Conservation (phyloP, 768 basidiomycete species). For the Xerocomellus intermedius region DNA sequence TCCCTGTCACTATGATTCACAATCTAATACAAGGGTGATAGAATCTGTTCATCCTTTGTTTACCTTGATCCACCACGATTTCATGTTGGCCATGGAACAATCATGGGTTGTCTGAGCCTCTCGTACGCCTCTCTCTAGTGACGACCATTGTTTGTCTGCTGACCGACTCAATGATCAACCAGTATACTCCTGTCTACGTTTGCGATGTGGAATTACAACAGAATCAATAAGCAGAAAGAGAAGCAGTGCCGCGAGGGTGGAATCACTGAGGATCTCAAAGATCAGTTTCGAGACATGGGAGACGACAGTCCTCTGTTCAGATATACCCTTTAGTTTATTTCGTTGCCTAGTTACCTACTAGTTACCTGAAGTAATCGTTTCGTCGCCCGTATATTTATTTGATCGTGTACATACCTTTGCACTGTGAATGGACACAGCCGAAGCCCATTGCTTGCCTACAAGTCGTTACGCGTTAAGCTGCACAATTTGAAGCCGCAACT, state of each 20-base stretch:
- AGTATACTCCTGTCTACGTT: slow-evolving; percentile 42
- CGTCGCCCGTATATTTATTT: too few species aligned
- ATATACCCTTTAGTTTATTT: slow-evolving; percentile 26
- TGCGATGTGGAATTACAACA: slow-evolving; percentile 48
- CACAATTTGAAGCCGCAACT: too few species aligned
- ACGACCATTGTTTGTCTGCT: slow-evolving; percentile 29
- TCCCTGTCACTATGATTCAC: slow-evolving; percentile 6
- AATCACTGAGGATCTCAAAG: slow-evolving; percentile 38
- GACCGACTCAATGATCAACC: slow-evolving; percentile 24
- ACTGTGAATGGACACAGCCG: too few species aligned
- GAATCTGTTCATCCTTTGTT: slow-evolving; percentile 42
- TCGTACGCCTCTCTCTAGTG: slow-evolving; percentile 32
- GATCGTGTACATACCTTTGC: too few species aligned
- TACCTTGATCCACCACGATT: slow-evolving; percentile 39
- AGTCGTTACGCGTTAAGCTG: too few species aligned
- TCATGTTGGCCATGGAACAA: slow-evolving; percentile 37
- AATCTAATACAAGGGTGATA: slow-evolving; percentile 14
- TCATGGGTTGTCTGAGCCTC: slow-evolving; percentile 34
- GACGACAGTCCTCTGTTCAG: slow-evolving; percentile 56
- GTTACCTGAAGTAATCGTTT: too few species aligned
- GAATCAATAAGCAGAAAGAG: slow-evolving; percentile 49
- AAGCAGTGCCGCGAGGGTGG: slow-evolving; percentile 40
- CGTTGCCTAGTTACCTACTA: neutral
- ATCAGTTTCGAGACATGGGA: slow-evolving; percentile 47
- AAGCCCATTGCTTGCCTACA: too few species aligned